Percentiles rank a stretch among this genome's conserved stretches.
Evolutionary conservation across 1,284 basidiomycete genomes (phyloP).

Genomic region (Apiotrichum brassicae): DNA sequence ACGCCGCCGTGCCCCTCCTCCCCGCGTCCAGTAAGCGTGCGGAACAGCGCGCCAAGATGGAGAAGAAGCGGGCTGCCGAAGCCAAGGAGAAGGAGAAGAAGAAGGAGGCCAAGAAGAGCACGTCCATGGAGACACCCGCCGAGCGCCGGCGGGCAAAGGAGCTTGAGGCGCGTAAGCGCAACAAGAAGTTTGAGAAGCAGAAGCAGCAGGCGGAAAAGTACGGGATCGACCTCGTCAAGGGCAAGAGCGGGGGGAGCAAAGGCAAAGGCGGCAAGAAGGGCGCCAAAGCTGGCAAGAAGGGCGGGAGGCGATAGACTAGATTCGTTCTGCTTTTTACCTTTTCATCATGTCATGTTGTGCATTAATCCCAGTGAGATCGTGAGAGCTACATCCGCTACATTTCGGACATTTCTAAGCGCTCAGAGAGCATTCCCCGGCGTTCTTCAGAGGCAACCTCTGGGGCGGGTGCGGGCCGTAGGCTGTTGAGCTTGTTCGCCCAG

Average conservation of each 20-base stretch:
- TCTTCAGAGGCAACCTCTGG: constrained; percentile 9
- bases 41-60: constrained; percentile 25
- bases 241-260: constrained; percentile 9
- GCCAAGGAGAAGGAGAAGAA: constrained; percentile 22
- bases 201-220: constrained; percentile 19
- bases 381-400: no score
- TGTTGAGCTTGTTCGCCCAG: background rate
- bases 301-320: background rate
- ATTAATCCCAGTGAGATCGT: background rate
- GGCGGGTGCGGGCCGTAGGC: background rate
- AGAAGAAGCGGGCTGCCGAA: constrained; percentile 13
- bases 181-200: constrained; percentile 41
- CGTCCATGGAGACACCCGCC: constrained; percentile 39
- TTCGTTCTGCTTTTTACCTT: background rate
- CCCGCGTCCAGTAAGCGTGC: constrained; percentile 38
- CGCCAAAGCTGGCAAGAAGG: constrained; percentile 9
- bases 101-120: constrained; percentile 28
- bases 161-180: constrained; percentile 36
- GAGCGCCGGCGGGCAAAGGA: constrained; percentile 40
- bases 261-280: constrained; percentile 19
- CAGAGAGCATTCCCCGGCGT: constrained; percentile 19
- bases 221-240: constrained; percentile 8
- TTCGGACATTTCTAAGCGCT: constrained; percentile 34
- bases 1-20: constrained; percentile 25
- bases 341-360: constrained; percentile 6